Percentiles rank a stretch among this genome's conserved stretches.
phyloP scores from a whole-genome alignment of 768 basidiomycete species.

The Xerocomellus amylosporus region DNA sequence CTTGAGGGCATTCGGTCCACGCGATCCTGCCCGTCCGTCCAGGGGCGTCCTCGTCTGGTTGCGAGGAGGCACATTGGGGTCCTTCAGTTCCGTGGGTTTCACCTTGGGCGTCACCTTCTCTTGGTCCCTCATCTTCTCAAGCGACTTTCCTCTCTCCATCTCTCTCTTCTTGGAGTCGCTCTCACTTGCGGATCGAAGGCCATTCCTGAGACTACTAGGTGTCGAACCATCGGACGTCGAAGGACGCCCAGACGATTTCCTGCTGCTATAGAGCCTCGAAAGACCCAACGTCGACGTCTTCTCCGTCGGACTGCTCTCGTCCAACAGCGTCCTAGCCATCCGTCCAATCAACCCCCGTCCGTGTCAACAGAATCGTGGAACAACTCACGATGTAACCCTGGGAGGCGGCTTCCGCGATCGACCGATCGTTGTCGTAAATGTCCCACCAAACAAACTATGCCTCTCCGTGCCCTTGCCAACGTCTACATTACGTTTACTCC shows the following conservation, averaged over 20 bases:
- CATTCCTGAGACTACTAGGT: slow-evolving; percentile 25
- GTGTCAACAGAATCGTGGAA: background rate
- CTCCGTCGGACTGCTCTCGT: slow-evolving; percentile 37
- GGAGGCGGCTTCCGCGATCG: slow-evolving; percentile 82
- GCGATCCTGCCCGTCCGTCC: slow-evolving; percentile 17
- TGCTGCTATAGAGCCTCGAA: slow-evolving; percentile 44
- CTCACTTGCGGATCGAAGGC: slow-evolving; percentile 21
- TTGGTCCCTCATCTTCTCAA: slow-evolving; percentile 19
- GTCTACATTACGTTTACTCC: slow-evolving; percentile 52
- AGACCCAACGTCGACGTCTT: slow-evolving; percentile 49
- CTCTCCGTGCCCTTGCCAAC: slow-evolving; percentile 48
- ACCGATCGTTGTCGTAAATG: slow-evolving; percentile 58
- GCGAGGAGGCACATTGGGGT: slow-evolving; percentile 45
- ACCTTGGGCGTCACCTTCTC: slow-evolving; percentile 20
- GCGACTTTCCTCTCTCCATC: slow-evolving; percentile 23
- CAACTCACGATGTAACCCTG: slow-evolving; percentile 58
- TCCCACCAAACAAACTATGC: slow-evolving; percentile 79
- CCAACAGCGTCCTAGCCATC: slow-evolving; percentile 29
- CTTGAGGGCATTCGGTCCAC: slow-evolving; percentile 41
- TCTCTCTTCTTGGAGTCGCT: slow-evolving; percentile 16
- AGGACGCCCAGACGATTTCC: slow-evolving; percentile 44
- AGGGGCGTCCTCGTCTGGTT: slow-evolving; percentile 49
- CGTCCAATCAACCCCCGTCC: background rate
- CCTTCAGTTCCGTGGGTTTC: slow-evolving; percentile 29
- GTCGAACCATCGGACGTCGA: slow-evolving; percentile 39